Evolutionary conservation across 257 asterid genomes (phyloP).

Genomic region (Ehretia macrophylla): DNA sequence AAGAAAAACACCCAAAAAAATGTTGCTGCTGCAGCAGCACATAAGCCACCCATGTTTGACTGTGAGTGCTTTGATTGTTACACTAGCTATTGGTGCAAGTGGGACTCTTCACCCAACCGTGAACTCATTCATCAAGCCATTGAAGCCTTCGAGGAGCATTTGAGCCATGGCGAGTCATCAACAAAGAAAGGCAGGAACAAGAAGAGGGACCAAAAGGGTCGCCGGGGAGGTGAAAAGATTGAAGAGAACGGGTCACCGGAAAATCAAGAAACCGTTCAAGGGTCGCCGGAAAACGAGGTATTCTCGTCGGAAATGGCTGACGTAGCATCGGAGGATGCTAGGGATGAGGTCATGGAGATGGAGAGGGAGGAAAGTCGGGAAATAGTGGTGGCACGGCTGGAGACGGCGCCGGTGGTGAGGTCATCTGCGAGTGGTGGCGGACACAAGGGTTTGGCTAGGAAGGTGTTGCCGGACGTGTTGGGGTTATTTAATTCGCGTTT

Average conservation of each 20-base stretch:
- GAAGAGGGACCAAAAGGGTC: slow-evolving; percentile 38
- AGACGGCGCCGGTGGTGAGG: slow-evolving; percentile 10
- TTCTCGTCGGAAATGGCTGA: slow-evolving; percentile 2
- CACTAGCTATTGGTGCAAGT: slow-evolving; percentile 63
- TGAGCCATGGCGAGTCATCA: slow-evolving; percentile 32
- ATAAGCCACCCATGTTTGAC: slow-evolving; percentile 42
- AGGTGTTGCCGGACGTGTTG: slow-evolving; percentile 84
- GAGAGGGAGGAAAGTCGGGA: slow-evolving; percentile 1
- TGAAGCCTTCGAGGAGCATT: slow-evolving; percentile 72
- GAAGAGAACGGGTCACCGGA: slow-evolving; percentile 9
- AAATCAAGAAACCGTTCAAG: slow-evolving; percentile 6
- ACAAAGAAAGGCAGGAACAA: slow-evolving; percentile 18
- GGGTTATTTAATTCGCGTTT: slow-evolving; percentile 78
- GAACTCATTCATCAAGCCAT: slow-evolving; percentile 73
- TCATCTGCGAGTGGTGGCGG: slow-evolving; percentile 1
- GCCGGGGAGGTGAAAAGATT: slow-evolving; percentile 10
- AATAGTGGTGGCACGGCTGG: slow-evolving; percentile 26
- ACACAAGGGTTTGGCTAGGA: slow-evolving; percentile 70
- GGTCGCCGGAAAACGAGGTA: slow-evolving; percentile 9
- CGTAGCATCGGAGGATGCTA: slow-evolving; percentile 1
- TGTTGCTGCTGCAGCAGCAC: neutral
- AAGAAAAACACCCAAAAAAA: slow-evolving; percentile 26
- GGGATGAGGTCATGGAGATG: neutral
- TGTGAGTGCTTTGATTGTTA: slow-evolving; percentile 75
- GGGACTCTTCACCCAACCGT: slow-evolving; percentile 79